Evolutionary conservation across 1,139 yeast species (phyloP).

Genomic region (Casaregolazyma lundiana): DNA sequence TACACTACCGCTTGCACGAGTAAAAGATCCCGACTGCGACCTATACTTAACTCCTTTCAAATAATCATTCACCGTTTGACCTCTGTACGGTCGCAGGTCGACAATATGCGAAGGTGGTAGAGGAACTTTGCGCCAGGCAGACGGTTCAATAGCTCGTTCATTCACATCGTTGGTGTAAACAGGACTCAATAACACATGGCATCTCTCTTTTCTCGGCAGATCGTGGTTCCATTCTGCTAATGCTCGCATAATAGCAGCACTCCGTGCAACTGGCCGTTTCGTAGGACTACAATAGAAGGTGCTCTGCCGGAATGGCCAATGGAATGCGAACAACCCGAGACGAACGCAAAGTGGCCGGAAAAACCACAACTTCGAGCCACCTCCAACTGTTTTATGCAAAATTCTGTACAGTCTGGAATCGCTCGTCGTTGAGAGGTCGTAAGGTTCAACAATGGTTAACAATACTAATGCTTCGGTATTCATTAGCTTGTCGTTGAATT

Average conservation of each 20-base stretch:
- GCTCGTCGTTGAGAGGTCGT: slow-evolving; percentile 39
- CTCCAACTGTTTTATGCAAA: slow-evolving; percentile 33
- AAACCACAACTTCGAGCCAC: slow-evolving; percentile 30
- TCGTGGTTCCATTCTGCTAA: slow-evolving; percentile 38
- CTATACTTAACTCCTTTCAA: slow-evolving; percentile 42
- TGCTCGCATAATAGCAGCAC: slow-evolving; percentile 41
- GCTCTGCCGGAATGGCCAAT: slow-evolving; percentile 45
- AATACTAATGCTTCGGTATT: slow-evolving; percentile 43
- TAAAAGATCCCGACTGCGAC: slow-evolving; percentile 37
- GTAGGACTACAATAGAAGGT: slow-evolving; percentile 40
- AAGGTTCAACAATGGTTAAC: slow-evolving; percentile 37
- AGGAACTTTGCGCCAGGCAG: slow-evolving; percentile 39
- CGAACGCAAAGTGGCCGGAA: slow-evolving; percentile 33
- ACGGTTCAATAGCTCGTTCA: slow-evolving; percentile 37
- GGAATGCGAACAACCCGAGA: slow-evolving; percentile 42
- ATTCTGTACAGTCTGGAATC: slow-evolving; percentile 32
- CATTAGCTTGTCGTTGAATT: slow-evolving; percentile 36
- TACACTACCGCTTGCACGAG: slow-evolving; percentile 37
- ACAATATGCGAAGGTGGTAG: slow-evolving; percentile 42
- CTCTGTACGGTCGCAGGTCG: slow-evolving; percentile 38
- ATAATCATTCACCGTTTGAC: slow-evolving; percentile 34
- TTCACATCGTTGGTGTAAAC: slow-evolving; percentile 35
- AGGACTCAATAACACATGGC: slow-evolving; percentile 40
- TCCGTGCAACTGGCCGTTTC: slow-evolving; percentile 40
- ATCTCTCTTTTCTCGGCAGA: slow-evolving; percentile 29